Base-by-base conservation (phyloP, 1,284 basidiomycete genomes). In the Marasmius oreades region DNA sequence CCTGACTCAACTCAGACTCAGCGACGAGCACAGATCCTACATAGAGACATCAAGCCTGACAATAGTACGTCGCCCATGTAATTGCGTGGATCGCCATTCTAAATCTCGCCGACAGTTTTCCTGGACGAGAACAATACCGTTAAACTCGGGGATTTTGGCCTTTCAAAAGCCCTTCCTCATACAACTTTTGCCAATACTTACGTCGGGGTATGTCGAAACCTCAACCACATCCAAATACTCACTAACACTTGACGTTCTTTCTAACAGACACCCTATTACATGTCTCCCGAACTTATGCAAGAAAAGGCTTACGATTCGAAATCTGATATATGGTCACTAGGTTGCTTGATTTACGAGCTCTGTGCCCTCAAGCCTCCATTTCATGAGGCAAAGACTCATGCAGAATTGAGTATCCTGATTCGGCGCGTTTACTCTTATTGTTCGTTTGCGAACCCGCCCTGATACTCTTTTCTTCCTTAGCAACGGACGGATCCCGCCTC, bases 311-410 rank as follows among this genome's bases (percentile, higher is more conserved):
- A 99, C 72, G 96, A 98, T 73, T 90, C 92, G 20, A 98, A 98
- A 74, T 95, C 92, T 0, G 95, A 99, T 67, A 97, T 99, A 51
- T 99, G 96, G 96, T 95, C 93, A 11, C 80, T 98, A 34, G 96
- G 95, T 1, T 99, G 96, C 71, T 79, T 98, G 42, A 92, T 98
- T 37, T 98, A 92, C 70, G 95, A 98, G 73, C 82, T 98, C 51
- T 98, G 95, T 64, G 93, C 95, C 0, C 78, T 93, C 53, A 89
- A 90, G 63, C 93, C 93, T 0, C 93, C 93, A 10, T 95, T 95
- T 64, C 88, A 93, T 64, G 92, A 94, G 72, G 93, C 93, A 0
- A 87, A 91, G 68, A 93, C 92, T 0, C 93, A 95, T 61, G 80
- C 83, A 0, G 92, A 95, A 66, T 77, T 95, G 11, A 91, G 88